Conservation (phyloP, 345 rosid species). For the Eutrema yunnanense region DNA sequence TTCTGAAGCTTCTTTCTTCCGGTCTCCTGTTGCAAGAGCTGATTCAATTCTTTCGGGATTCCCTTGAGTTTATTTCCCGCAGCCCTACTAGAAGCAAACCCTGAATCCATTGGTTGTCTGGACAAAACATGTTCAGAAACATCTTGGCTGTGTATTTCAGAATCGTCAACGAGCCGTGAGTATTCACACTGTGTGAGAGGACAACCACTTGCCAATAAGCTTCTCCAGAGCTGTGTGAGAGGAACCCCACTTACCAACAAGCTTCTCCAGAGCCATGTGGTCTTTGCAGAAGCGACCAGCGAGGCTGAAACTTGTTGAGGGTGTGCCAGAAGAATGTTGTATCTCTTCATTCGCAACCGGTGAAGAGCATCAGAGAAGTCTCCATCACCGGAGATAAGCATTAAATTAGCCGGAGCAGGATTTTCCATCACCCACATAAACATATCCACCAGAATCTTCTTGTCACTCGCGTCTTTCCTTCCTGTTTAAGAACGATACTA, state of each 20-base stretch:
- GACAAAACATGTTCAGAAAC: slow-evolving; percentile 23
- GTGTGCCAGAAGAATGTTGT: slow-evolving; percentile 75
- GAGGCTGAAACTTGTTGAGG: slow-evolving; percentile 50
- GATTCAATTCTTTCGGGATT: slow-evolving; percentile 27
- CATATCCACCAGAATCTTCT: slow-evolving; percentile 81
- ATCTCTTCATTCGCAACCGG: slow-evolving; percentile 75
- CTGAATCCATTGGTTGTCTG: slow-evolving; percentile 26
- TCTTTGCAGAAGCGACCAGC: slow-evolving; percentile 66
- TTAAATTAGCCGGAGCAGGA: slow-evolving; percentile 69
- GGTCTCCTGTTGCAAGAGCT: slow-evolving; percentile 27
- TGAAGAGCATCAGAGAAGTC: slow-evolving; percentile 84
- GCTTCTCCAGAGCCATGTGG: slow-evolving; percentile 79
- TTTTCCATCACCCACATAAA: slow-evolving; percentile 80
- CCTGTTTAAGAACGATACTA: slow-evolving; percentile 33
- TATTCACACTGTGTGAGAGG: neutral
- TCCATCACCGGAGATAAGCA: slow-evolving; percentile 73
- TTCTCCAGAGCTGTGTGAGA: too few species aligned
- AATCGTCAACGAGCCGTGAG: slow-evolving; percentile 6
- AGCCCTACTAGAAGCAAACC: slow-evolving; percentile 29
- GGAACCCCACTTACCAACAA: neutral
- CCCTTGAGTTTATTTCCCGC: slow-evolving; percentile 34
- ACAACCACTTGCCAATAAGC: slow-evolving; percentile 53
- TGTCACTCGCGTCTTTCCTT: slow-evolving; percentile 80
- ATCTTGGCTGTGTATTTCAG: neutral
- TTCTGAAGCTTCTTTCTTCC: slow-evolving; percentile 34